A percentile compares a stretch with the other conserved stretches of the same genome.
Evolutionary conservation across 225 moss, liverwort and hornwort species (phyloP).

Genomic region (Sphagnum contortum): DNA sequence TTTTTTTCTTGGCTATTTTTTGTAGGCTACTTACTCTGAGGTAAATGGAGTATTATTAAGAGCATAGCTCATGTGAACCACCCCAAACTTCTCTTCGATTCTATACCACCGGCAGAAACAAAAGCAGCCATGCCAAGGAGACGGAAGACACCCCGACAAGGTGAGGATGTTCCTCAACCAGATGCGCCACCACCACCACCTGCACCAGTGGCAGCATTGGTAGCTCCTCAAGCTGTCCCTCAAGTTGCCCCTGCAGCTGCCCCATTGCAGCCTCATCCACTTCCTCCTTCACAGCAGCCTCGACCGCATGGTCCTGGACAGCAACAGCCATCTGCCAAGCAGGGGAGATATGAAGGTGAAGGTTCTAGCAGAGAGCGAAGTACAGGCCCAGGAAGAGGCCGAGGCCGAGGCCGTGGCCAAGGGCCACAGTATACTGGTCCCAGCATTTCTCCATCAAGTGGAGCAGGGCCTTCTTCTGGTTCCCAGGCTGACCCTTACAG

Average conservation of each 20-base stretch:
- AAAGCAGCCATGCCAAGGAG: conserved; percentile 54
- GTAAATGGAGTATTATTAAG: no score
- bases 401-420: conserved; percentile 11
- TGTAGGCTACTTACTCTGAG: no score
- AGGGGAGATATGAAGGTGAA: conserved; percentile 4
- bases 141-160: conserved; percentile 74
- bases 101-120: no score
- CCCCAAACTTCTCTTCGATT: no score
- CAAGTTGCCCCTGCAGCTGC: not conserved
- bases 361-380: conserved; percentile 4
- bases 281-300: no score
- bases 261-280: not conserved
- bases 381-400: conserved; percentile 41
- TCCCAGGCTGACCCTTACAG: no score
- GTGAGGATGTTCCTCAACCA: conserved; percentile 52
- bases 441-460: no score
- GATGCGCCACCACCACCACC: conserved; percentile 1
- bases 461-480: no score
- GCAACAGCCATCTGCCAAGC: not conserved
- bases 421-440: conserved; percentile 6
- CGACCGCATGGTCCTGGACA: not conserved
- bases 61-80: no score
- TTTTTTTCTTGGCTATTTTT: no score
- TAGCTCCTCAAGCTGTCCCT: conserved; percentile 3
- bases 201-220: not conserved